phyloP scores from a whole-genome alignment of 2,329 filamentous ascomycete species.

The Aspergillus pseudotamarii region DNA sequence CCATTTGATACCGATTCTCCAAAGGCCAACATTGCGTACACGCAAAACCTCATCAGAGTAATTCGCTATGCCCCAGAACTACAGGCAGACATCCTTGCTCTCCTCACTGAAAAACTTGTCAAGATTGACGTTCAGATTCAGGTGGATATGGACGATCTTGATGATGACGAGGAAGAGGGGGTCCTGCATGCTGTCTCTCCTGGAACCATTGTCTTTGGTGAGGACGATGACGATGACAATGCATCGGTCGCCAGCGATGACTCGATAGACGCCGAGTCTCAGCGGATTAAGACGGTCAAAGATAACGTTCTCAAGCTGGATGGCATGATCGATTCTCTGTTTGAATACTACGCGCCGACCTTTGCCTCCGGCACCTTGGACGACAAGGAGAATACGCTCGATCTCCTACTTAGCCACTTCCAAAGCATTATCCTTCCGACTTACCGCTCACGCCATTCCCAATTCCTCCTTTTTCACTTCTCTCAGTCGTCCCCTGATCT shows the following conservation, averaged over 20 bases:
- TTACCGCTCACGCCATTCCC: slow-evolving; percentile 87
- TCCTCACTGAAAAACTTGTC: slow-evolving; percentile 83
- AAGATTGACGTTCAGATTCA: slow-evolving; percentile 97
- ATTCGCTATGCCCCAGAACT: slow-evolving; percentile 77
- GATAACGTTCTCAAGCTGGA: slow-evolving; percentile 91
- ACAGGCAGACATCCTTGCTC: slow-evolving; percentile 75
- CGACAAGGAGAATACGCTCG: slow-evolving; percentile 71
- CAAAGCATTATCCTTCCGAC: slow-evolving; percentile 85
- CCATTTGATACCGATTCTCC: slow-evolving; percentile 76
- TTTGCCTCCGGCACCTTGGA: slow-evolving; percentile 71
- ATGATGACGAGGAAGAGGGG: slow-evolving; percentile 80
- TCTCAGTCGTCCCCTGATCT: slow-evolving; percentile 78
- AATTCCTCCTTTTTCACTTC: slow-evolving; percentile 96
- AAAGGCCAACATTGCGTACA: slow-evolving; percentile 81
- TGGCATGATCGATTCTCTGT: slow-evolving; percentile 82
- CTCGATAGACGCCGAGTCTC: slow-evolving; percentile 51
- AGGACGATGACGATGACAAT: slow-evolving; percentile 68
- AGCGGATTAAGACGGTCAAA: slow-evolving; percentile 69
- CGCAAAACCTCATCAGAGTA: slow-evolving; percentile 78
- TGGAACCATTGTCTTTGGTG: slow-evolving; percentile 34
- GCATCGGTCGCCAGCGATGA: slow-evolving; percentile 62
- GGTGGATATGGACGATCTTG: slow-evolving; percentile 86
- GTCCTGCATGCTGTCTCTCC: slow-evolving; percentile 54
- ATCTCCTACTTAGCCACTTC: slow-evolving; percentile 82
- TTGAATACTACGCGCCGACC: slow-evolving; percentile 75